Conservation (phyloP, 1,284 basidiomycete genomes). For the Abortiporus biennis region DNA sequence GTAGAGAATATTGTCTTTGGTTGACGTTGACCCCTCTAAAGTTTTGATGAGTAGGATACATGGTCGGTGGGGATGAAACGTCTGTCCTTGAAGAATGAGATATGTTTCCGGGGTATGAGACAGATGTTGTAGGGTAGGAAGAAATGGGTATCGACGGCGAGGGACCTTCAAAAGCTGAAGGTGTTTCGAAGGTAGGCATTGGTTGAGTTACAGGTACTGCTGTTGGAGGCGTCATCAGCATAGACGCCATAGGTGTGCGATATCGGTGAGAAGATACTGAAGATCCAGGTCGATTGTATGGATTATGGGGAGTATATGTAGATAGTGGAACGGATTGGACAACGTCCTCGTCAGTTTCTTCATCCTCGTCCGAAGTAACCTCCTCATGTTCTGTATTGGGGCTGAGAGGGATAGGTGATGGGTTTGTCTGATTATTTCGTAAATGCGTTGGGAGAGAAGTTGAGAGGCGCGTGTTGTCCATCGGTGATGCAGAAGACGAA, state of each 20-base stretch:
- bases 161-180: conserved; percentile 61
- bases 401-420: conserved; percentile 9
- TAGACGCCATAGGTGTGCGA: conserved; percentile 67
- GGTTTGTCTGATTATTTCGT: conserved; percentile 12
- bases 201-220: conserved; percentile 51
- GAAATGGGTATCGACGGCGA: conserved; percentile 23
- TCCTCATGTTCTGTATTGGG: conserved; percentile 23
- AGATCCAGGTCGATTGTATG: conserved; percentile 57
- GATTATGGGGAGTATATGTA: conserved; percentile 27
- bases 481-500: conserved; percentile 39
- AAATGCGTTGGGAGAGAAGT: conserved; percentile 15
- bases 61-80: conserved; percentile 27
- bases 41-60: conserved; percentile 15
- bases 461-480: conserved; percentile 21
- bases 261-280: conserved; percentile 69
- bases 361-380: conserved; percentile 37
- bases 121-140: conserved; percentile 26
- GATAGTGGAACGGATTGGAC: conserved; percentile 32
- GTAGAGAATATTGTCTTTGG: conserved; percentile 22
- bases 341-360: conserved; percentile 38
- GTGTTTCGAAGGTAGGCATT: conserved; percentile 62
- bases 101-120: conserved; percentile 27
- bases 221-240: conserved; percentile 48
- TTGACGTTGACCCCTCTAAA: conserved; percentile 28
- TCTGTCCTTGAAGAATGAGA: conserved; percentile 19